Evolutionary conservation across 202 grass and related monocot genomes (phyloP).

Genomic region (Bolboschoenoplectus hybrid): DNA sequence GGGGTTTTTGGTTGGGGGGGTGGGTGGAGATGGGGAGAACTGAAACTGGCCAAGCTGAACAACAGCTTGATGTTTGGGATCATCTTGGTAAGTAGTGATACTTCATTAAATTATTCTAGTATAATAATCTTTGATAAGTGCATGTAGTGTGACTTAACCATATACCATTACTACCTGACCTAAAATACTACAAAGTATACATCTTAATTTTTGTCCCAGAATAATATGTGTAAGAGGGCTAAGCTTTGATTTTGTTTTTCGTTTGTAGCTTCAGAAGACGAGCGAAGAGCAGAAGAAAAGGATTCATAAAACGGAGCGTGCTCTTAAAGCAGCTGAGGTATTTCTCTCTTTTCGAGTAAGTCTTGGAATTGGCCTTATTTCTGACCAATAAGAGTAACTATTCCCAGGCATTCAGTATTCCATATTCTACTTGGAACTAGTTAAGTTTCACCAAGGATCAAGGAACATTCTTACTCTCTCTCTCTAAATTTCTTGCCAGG

Average conservation of each 20-base stretch:
- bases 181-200: constrained; percentile 16
- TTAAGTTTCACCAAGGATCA: background rate
- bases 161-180: constrained; percentile 9
- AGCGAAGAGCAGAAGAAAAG: constrained; percentile 66
- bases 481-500: constrained; percentile 48
- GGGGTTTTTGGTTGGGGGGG: too few species aligned
- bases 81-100: constrained; percentile 22
- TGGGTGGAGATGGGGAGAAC: constrained; percentile 13
- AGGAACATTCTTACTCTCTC: background rate
- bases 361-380: background rate
- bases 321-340: constrained; percentile 97
- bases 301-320: constrained; percentile 75
- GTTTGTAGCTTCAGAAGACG: constrained; percentile 71
- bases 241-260: constrained; percentile 32
- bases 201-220: background rate
- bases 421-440: background rate
- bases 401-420: background rate
- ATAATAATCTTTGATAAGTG: background rate
- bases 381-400: background rate
- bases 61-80: constrained; percentile 17
- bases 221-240: constrained; percentile 1
- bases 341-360: constrained; percentile 16
- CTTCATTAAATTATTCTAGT: constrained; percentile 16
- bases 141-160: constrained; percentile 22
- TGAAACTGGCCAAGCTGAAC: background rate